Conservation (phyloP, 148 eudicot genomes). For the Mesembryanthemum crystallinum region DNA sequence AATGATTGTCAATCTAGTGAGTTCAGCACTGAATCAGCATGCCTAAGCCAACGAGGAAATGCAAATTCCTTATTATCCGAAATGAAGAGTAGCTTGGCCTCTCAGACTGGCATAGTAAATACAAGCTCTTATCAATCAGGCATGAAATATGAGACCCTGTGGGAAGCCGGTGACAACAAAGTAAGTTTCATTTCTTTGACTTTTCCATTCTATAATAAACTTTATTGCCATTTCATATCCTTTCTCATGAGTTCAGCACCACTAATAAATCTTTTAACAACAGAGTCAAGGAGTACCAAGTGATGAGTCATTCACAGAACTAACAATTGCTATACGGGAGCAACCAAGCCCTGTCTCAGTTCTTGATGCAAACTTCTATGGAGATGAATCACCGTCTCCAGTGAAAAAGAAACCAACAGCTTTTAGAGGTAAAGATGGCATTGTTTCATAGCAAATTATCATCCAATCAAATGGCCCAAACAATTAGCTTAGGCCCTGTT, state of each 20-base stretch:
- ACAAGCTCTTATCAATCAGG: slow-evolving; percentile 28
- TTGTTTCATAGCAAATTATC: neutral
- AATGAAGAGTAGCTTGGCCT: slow-evolving; percentile 37
- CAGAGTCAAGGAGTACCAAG: slow-evolving; percentile 41
- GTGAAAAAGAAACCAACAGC: slow-evolving; percentile 51
- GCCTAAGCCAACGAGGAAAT: slow-evolving; percentile 34
- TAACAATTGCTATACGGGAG: slow-evolving; percentile 40
- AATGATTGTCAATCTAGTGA: slow-evolving; percentile 33
- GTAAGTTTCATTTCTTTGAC: slow-evolving; percentile 19
- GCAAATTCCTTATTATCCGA: slow-evolving; percentile 36
- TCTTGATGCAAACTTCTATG: slow-evolving; percentile 61
- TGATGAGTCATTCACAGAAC: slow-evolving; percentile 38
- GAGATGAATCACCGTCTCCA: slow-evolving; percentile 75
- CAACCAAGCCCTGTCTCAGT: slow-evolving; percentile 94
- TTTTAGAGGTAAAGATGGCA: slow-evolving; percentile 45
- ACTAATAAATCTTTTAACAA: slow-evolving; percentile 13
- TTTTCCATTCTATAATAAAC: neutral
- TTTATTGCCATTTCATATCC: neutral
- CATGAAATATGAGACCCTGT: slow-evolving; percentile 26
- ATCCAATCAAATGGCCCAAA: slow-evolving; percentile 3
- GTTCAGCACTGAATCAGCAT: slow-evolving; percentile 30
- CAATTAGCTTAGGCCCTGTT: neutral
- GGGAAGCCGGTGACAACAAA: slow-evolving; percentile 19
- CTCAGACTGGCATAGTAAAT: slow-evolving; percentile 38
- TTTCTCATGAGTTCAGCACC: neutral